phyloP scores from a whole-genome alignment of 2,329 filamentous ascomycete species.

The Hypocrella siamensis region DNA sequence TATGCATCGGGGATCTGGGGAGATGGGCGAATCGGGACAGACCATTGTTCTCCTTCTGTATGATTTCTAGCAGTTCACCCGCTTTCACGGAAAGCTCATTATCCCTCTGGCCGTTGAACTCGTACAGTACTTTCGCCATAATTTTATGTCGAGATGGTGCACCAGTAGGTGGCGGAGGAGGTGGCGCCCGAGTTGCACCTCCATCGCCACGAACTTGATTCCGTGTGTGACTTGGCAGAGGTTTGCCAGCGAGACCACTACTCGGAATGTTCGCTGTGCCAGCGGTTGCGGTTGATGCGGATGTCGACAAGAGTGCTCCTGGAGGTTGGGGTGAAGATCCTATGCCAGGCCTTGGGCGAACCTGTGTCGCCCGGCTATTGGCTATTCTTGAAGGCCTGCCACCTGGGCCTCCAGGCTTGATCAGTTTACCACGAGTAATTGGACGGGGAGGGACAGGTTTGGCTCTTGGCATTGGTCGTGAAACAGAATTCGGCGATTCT shows the following conservation, averaged over 20 bases:
- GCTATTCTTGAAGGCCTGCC: constrained; percentile 63
- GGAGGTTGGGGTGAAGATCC: constrained; percentile 18
- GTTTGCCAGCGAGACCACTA: constrained; percentile 7
- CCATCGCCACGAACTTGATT: constrained; percentile 36
- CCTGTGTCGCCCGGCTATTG: constrained; percentile 27
- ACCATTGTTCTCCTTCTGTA: constrained; percentile 96
- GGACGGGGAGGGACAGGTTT: constrained; percentile 78
- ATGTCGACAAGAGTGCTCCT: constrained; percentile 9
- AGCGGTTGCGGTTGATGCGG: not conserved
- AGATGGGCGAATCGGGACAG: constrained; percentile 18
- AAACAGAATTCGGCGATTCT: constrained; percentile 68
- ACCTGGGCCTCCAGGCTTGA: constrained; percentile 76
- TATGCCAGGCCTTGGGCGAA: constrained; percentile 21
- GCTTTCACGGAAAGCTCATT: constrained; percentile 73
- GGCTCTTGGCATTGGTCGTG: constrained; percentile 70
- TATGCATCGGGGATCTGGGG: not conserved
- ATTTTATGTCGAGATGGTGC: constrained; percentile 47
- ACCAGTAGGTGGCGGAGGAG: constrained; percentile 53
- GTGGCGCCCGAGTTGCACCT: constrained; percentile 38
- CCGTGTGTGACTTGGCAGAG: constrained; percentile 34
- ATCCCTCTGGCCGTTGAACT: constrained; percentile 69
- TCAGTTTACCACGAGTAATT: constrained; percentile 84
- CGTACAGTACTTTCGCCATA: constrained; percentile 81
- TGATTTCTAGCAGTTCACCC: constrained; percentile 71
- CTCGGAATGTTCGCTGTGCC: constrained; percentile 2